Evolutionary conservation across 768 basidiomycete species (phyloP).

Genomic region (Hypholoma sublateritium): DNA sequence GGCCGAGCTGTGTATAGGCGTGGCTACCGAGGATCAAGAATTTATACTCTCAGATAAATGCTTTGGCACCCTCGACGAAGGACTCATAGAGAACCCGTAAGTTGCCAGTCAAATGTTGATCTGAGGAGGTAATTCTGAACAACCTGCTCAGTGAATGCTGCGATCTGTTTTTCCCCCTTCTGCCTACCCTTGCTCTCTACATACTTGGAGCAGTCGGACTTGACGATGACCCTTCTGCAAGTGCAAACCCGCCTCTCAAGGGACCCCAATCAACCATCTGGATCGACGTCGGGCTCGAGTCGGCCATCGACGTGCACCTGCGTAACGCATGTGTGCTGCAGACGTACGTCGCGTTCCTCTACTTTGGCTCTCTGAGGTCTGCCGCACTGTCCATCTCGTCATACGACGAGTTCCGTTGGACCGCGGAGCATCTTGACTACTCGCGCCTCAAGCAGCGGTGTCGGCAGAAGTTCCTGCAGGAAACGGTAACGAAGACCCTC

Average conservation of each 20-base stretch:
- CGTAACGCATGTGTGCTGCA: conserved; percentile 61
- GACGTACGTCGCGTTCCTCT: conserved; percentile 46
- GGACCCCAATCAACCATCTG: conserved; percentile 24
- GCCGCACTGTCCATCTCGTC: conserved; percentile 52
- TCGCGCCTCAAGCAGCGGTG: conserved; percentile 55
- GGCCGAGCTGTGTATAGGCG: conserved; percentile 54
- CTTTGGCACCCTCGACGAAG: conserved; percentile 53
- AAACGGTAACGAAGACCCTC: conserved; percentile 55
- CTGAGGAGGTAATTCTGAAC: not conserved
- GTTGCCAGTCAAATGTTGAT: conserved; percentile 15
- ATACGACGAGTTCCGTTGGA: conserved; percentile 60
- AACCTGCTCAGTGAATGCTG: conserved; percentile 36
- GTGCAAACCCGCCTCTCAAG: conserved; percentile 13
- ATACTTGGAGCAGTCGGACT: conserved; percentile 37
- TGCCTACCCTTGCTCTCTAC: conserved; percentile 54
- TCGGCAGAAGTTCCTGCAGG: conserved; percentile 53
- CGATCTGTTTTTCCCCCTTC: conserved; percentile 56
- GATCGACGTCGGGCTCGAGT: conserved; percentile 51
- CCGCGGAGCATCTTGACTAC: conserved; percentile 53
- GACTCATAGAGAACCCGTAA: conserved; percentile 41
- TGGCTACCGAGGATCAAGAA: conserved; percentile 55
- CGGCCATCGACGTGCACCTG: conserved; percentile 54
- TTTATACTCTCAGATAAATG: conserved; percentile 55
- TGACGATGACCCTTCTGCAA: conserved; percentile 10
- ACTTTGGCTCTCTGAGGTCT: conserved; percentile 54